Percentiles rank a stretch among this genome's conserved stretches.
These are phyloP conservation scores for Phyllostachys edulis DNA, from an alignment of 176 grass and related monocot species.

Conservation along the genomic window DNA sequence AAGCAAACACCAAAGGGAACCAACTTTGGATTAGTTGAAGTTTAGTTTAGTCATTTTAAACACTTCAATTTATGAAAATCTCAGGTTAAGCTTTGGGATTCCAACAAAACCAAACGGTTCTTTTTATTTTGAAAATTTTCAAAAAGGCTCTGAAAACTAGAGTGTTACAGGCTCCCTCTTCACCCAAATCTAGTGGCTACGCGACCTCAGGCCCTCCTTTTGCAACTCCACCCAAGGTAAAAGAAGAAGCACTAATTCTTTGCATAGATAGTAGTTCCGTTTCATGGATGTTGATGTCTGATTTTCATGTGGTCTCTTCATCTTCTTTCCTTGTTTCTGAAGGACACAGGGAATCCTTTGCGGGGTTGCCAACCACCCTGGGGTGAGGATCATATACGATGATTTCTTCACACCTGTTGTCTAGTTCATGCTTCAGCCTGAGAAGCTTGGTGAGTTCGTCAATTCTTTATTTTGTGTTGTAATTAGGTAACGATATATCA, in stretches of 20 bases:
- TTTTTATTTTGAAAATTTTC: too few species aligned
- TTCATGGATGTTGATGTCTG: conserved; percentile 11
- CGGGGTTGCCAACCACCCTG: conserved; percentile 45
- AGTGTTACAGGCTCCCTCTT: conserved; percentile 59
- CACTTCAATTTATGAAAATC: too few species aligned
- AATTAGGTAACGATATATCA: background rate
- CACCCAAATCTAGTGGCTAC: conserved; percentile 86
- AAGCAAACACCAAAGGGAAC: too few species aligned
- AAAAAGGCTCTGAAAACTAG: too few species aligned
- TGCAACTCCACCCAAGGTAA: conserved; percentile 30
- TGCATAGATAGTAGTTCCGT: background rate
- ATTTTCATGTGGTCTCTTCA: background rate
- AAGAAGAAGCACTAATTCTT: background rate
- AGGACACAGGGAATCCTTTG: conserved; percentile 67
- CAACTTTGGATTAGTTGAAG: too few species aligned
- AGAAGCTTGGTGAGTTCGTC: conserved; percentile 64
- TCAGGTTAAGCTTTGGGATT: too few species aligned
- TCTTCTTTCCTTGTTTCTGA: background rate
- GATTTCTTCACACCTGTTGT: conserved; percentile 81
- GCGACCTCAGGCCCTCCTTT: conserved; percentile 57
- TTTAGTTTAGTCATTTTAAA: too few species aligned
- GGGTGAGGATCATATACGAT: conserved; percentile 59
- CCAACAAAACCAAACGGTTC: too few species aligned
- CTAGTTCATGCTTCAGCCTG: conserved; percentile 56
- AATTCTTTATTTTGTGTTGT: background rate